Base-by-base conservation (phyloP, 2,329 filamentous ascomycete species). In the Emergomyces orientalis region DNA sequence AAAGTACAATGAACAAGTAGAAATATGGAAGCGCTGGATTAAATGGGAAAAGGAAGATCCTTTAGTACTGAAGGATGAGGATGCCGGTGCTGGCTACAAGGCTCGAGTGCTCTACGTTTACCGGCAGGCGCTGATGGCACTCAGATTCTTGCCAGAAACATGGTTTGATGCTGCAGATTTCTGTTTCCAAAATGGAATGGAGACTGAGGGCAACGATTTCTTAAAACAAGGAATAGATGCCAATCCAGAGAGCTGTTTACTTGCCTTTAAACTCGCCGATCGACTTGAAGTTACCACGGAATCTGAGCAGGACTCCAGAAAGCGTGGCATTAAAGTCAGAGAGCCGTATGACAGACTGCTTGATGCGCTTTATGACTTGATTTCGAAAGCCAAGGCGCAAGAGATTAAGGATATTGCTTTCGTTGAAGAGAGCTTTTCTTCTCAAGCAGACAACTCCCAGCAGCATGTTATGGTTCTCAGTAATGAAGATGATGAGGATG, bases 121-220 rank as follows among this genome's bases (percentile, higher is more conserved):
- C 80, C 94, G 91, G 74, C 93, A 97, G 74, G 91, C 93, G 4
- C 79, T 96, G 56, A 96, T 97, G 89, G 88, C 91, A 3, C 79
- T 99, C 62, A 87, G 92, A 59, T 99, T 97, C 76, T 94, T 93
- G 85, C 92, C 94, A 3, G 90, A 96, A 72, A 87, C 97, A 69
- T 99, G 94, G 94, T 92, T 91, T 59, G 91, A 97, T 64, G 93
- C 91, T 11, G 90, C 92, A 0, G 89, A 96, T 67, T 97, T 93
- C 85, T 96, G 90, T 74, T 91, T 91, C 70, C 84, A 88, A 62
- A 91, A 94, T 69, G 84, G 84, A 54, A 78, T 92, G 68, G 81
- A 84, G 45, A 77, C 85, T 54, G 87, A 91, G 64, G 91, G 91
- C 13, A 85, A 88, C 30, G 86, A 90, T 11, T 90, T 97, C 69